phyloP scores from a whole-genome alignment of 352 stramenopile species.

The Thalassiosira mediterranea region DNA sequence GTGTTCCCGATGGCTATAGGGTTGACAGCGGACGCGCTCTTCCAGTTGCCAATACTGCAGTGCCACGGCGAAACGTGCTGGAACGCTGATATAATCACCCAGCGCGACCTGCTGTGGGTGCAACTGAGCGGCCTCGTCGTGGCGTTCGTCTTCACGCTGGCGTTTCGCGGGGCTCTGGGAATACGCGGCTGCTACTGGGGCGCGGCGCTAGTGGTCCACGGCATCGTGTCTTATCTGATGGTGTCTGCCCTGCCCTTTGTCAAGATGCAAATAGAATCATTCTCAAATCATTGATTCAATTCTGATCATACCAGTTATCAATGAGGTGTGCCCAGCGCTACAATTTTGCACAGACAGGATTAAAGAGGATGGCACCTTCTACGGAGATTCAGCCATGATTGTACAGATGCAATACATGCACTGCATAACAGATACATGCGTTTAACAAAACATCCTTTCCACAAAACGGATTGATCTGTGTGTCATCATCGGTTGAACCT shows the following conservation, averaged over 20 bases:
- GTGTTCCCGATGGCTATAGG: slow-evolving; percentile 54
- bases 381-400: too few relatives aligned
- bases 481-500: too few relatives aligned
- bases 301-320: neutral
- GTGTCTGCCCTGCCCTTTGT: slow-evolving; percentile 24
- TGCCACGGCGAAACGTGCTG: slow-evolving; percentile 18
- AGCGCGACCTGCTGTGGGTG: slow-evolving; percentile 32
- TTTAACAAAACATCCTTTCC: too few relatives aligned
- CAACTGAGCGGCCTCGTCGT: slow-evolving; percentile 38
- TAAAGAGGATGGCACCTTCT: too few relatives aligned
- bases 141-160: slow-evolving; percentile 53
- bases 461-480: too few relatives aligned
- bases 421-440: neutral
- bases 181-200: slow-evolving; percentile 36
- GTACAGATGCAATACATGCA: neutral
- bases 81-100: slow-evolving; percentile 29
- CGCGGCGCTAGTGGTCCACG: slow-evolving; percentile 24
- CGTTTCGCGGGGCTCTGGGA: slow-evolving; percentile 35
- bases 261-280: slow-evolving; percentile 5
- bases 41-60: slow-evolving; percentile 32
- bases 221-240: slow-evolving; percentile 30
- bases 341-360: too few relatives aligned
- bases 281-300: neutral
- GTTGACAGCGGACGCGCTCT: slow-evolving; percentile 35
- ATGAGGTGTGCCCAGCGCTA: too few relatives aligned